phyloP scores from a whole-genome alignment of 805 yeast genomes.

The Pichia nakasei region DNA sequence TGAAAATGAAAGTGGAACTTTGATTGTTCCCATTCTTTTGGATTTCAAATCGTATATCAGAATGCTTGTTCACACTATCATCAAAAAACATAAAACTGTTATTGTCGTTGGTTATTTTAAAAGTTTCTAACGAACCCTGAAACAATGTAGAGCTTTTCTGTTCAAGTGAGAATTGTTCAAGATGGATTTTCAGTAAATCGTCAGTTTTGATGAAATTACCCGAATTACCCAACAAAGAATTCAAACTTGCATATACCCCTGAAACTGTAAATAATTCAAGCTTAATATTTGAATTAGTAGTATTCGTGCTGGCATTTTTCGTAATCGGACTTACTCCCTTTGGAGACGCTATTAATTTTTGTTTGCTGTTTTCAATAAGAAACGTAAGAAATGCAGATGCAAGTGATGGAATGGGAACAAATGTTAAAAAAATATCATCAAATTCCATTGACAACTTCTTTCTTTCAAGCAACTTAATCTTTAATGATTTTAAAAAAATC shows the following conservation, averaged over 20 bases:
- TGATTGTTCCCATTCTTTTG: slow-evolving; percentile 22
- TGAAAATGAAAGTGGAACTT: slow-evolving; percentile 31
- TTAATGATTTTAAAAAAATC: neutral
- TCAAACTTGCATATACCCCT: slow-evolving; percentile 33
- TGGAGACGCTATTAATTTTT: slow-evolving; percentile 6
- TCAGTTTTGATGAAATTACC: slow-evolving; percentile 35
- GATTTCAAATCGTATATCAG: slow-evolving; percentile 48
- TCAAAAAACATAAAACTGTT: slow-evolving; percentile 22
- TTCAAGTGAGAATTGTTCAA: slow-evolving; percentile 30
- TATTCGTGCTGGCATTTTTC: neutral
- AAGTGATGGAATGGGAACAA: slow-evolving; percentile 35
- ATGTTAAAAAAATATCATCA: slow-evolving; percentile 34
- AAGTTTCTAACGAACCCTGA: slow-evolving; percentile 39
- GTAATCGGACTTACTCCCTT: slow-evolving; percentile 3
- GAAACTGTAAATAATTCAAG: slow-evolving; percentile 33
- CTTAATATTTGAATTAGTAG: slow-evolving; percentile 6
- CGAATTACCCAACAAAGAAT: slow-evolving; percentile 33
- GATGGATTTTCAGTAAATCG: slow-evolving; percentile 21
- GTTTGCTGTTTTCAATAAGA: slow-evolving; percentile 25
- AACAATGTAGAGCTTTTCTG: slow-evolving; percentile 34
- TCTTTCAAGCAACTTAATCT: neutral
- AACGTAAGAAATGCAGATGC: slow-evolving; percentile 30
- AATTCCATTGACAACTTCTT: slow-evolving; percentile 32
- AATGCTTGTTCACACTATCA: slow-evolving; percentile 21
- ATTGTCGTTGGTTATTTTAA: slow-evolving; percentile 22